Conservation (phyloP, 192 early-diverging fungal species). For the Linnemannia schmuckeri region DNA sequence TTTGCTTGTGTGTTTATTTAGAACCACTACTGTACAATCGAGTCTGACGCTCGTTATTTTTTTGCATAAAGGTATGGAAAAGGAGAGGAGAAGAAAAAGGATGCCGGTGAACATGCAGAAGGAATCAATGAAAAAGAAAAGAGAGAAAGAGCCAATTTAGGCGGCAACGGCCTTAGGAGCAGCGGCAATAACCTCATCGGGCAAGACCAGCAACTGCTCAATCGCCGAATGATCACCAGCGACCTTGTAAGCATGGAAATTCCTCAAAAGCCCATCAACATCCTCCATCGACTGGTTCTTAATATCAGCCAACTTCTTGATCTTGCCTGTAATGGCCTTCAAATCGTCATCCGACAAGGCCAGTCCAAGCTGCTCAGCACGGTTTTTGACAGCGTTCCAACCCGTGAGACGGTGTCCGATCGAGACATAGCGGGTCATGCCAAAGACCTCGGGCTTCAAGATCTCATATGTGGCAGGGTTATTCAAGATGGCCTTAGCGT, state of each 20-base stretch:
- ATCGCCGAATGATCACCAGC: slow-evolving; percentile 64
- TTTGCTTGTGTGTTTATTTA: neutral
- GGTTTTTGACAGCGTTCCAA: slow-evolving; percentile 99
- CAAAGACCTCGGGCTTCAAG: slow-evolving; percentile 97
- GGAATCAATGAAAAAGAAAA: neutral
- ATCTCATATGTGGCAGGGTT: slow-evolving; percentile 99
- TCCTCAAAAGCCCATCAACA: slow-evolving; percentile 87
- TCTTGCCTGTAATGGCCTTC: slow-evolving; percentile 93
- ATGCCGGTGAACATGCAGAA: slow-evolving; percentile 13
- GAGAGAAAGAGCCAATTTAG: neutral
- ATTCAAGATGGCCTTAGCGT: slow-evolving; percentile 99
- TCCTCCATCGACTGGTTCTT: slow-evolving; percentile 93
- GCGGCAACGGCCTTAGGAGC: slow-evolving; percentile 10
- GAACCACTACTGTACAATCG: neutral
- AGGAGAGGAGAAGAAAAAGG: neutral
- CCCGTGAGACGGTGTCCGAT: slow-evolving; percentile 98
- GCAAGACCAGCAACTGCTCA: slow-evolving; percentile 43
- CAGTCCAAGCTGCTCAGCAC: slow-evolving; percentile 92
- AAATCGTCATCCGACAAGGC: slow-evolving; percentile 87
- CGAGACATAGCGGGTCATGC: slow-evolving; percentile 97
- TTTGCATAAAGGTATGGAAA: neutral
- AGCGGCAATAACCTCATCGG: slow-evolving; percentile 16
- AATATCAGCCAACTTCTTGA: slow-evolving; percentile 96
- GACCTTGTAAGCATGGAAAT: slow-evolving; percentile 79
- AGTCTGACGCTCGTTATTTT: slow-evolving; percentile 1